Conservation (phyloP, 1,284 basidiomycete genomes). For the Microbotryum scabiosae region DNA sequence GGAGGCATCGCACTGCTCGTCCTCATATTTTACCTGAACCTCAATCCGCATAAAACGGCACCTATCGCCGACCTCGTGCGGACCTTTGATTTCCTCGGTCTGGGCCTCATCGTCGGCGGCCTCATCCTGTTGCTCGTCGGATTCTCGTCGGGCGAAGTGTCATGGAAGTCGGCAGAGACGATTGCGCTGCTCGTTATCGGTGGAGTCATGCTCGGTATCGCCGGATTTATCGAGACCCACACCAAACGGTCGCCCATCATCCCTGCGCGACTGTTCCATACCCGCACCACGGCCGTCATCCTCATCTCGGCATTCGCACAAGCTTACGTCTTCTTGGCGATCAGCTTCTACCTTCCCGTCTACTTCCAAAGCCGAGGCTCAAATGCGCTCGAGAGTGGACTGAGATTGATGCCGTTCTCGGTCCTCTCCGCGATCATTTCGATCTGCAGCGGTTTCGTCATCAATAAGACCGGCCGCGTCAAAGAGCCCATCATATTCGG, state of each 20-base stretch:
- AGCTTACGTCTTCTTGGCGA: slow-evolving; percentile 55
- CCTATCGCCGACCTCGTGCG: slow-evolving; percentile 33
- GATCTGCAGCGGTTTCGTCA: slow-evolving; percentile 52
- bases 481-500: slow-evolving; percentile 38
- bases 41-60: slow-evolving; percentile 47
- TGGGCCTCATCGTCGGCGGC: slow-evolving; percentile 55
- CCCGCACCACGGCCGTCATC: slow-evolving; percentile 61
- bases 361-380: slow-evolving; percentile 55
- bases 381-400: slow-evolving; percentile 63
- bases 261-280: slow-evolving; percentile 66
- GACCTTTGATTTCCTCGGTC: slow-evolving; percentile 67
- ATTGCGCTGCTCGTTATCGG: slow-evolving; percentile 69
- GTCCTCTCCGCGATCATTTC: slow-evolving; percentile 52
- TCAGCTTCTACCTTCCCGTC: slow-evolving; percentile 19
- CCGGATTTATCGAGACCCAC: slow-evolving; percentile 54
- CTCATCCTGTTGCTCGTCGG: slow-evolving; percentile 23
- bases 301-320: slow-evolving; percentile 59
- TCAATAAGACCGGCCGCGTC: slow-evolving; percentile 56
- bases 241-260: slow-evolving; percentile 71
- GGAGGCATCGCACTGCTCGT: slow-evolving; percentile 58
- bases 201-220: slow-evolving; percentile 50
- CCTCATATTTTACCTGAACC: slow-evolving; percentile 58
- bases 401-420: slow-evolving; percentile 65
- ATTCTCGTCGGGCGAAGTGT: slow-evolving; percentile 29
- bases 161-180: slow-evolving; percentile 48